Evolutionary conservation across 192 early-diverging fungal genomes (phyloP).

Genomic region (Podila epigama): DNA sequence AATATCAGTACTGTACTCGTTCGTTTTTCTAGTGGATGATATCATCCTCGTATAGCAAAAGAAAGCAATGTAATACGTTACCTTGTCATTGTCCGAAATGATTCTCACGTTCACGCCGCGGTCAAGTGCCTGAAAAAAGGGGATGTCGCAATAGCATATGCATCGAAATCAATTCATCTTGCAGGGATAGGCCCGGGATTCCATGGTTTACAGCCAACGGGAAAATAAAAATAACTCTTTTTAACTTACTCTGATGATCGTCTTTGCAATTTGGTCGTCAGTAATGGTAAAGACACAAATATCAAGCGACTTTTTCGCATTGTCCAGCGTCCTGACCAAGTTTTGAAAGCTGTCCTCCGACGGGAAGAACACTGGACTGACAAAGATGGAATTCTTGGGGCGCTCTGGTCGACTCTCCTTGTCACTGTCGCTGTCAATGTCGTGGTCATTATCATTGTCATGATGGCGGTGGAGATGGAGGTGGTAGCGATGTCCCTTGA

Average conservation of each 20-base stretch:
- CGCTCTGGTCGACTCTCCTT: no score
- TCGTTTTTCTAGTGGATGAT: no score
- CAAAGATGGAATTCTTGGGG: slow-evolving; percentile 17
- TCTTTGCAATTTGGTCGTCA: slow-evolving; percentile 73
- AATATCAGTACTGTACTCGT: no score
- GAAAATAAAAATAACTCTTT: no score
- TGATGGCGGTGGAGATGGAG: neutral
- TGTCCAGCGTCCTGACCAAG: slow-evolving; percentile 59
- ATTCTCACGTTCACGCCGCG: slow-evolving; percentile 63
- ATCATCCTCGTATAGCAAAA: no score
- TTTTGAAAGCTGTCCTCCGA: slow-evolving; percentile 65
- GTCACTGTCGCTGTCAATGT: slow-evolving; percentile 10
- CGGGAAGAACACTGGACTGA: slow-evolving; percentile 62
- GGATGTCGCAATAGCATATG: no score
- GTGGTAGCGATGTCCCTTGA: neutral
- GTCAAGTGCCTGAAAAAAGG: slow-evolving; percentile 14
- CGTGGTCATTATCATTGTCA: neutral
- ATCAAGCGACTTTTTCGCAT: slow-evolving; percentile 67
- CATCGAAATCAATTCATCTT: no score
- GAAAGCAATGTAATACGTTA: slow-evolving; percentile 16
- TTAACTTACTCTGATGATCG: slow-evolving; percentile 50
- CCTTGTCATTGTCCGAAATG: slow-evolving; percentile 75
- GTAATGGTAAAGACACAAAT: slow-evolving; percentile 79
- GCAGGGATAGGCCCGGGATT: neutral
- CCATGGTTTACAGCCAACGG: neutral